Evolutionary conservation across 23 red algal genomes (phyloP).

Genomic region (Chondrus crispus): DNA sequence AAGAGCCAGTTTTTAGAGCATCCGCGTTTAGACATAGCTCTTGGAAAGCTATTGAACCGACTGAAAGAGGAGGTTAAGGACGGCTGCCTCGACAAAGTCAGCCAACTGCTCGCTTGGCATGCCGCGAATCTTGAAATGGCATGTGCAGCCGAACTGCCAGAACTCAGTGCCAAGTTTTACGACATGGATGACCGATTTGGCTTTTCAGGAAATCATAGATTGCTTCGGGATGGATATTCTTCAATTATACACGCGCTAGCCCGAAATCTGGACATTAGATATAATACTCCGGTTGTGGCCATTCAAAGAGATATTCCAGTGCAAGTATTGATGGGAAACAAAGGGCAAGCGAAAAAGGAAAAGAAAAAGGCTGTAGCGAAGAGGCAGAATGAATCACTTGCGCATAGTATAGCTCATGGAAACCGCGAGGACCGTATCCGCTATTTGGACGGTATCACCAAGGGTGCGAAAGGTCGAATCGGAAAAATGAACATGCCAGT

Average conservation of each 20-base stretch:
- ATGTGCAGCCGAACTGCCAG: constrained; percentile 72
- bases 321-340: background rate
- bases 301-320: constrained; percentile 64
- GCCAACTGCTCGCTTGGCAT: constrained; percentile 71
- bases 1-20: constrained; percentile 14
- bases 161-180: constrained; percentile 81
- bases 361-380: background rate
- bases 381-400: background rate
- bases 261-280: constrained; percentile 58
- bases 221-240: constrained; percentile 71
- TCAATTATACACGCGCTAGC: constrained; percentile 74
- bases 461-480: background rate
- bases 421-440: background rate
- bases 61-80: constrained; percentile 43
- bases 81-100: constrained; percentile 19
- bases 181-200: constrained; percentile 84
- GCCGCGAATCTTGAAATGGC: constrained; percentile 81
- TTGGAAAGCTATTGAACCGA: constrained; percentile 46
- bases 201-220: constrained; percentile 73
- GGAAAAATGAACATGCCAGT: background rate
- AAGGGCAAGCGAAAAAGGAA: background rate
- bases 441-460: background rate
- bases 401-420: background rate
- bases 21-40: constrained; percentile 21
- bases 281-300: constrained; percentile 22